Evolutionary conservation across 371 early-diverging fungal genomes (phyloP), one percentile per base, ranked within the genome.

Genomic region (Parasitella parasitica): DNA sequence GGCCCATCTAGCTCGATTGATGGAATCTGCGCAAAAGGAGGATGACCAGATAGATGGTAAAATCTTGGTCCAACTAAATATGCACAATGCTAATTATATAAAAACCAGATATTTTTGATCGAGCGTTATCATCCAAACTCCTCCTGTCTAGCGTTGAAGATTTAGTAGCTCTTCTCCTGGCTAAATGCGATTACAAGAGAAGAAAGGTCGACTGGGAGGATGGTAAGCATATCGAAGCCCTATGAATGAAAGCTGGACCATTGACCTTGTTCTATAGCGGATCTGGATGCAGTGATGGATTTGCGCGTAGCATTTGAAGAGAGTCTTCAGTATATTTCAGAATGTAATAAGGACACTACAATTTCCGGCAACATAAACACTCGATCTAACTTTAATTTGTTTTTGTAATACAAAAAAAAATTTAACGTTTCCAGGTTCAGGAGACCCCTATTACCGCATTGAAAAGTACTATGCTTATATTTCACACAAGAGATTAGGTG

Each of bases 401-500:
- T 24, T 11, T 26, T 18, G 26, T 30, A 12, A 46, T 34, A 20
- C 20, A 26, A 46, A 8, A 36, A 13, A 7, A 16, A 27, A 67
- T 39, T n/a, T 32, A 83, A 82, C 65, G 2, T 78, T 76, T 22
- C 77, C 79, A 0, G 59, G 70, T 1, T 48, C 62, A 0, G 71
- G 68, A 8, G 85, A 86, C 60, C 82, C 86, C 3, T 82, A 77
- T 51, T 73, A 73, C 51, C 77, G 86, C 0, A 67, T 89, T n/a
- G 84, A 86, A 59, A 70, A 78, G 15, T 76, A 70, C 16, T 68
- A 71, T 66, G 71, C 86, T 1, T 74, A 54, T 18, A 73, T 84
- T 9, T 78, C 79, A 63, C 63, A 28, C 12, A 67, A 61, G 8
- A 52, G 67, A 34, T 37, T 73, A 7, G 67, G 59, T 8, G 59